Percentiles rank a stretch among this genome's conserved stretches.
phyloP scores from a whole-genome alignment of 495 filamentous ascomycete genomes.

The Daldinia decipiens region DNA sequence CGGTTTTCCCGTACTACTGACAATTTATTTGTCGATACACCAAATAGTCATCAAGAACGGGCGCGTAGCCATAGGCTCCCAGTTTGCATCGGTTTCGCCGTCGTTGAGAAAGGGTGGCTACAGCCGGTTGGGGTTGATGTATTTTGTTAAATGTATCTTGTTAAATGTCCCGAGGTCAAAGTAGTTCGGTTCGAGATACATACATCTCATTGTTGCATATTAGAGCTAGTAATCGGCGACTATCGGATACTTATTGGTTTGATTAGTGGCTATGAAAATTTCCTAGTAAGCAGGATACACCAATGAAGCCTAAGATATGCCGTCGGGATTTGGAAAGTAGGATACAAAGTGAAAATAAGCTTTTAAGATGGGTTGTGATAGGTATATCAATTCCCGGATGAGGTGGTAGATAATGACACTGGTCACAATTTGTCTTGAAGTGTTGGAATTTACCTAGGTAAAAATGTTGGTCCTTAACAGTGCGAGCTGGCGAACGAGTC shows the following conservation, averaged over 20 bases:
- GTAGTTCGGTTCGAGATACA: conserved; percentile 25
- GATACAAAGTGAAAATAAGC: conserved; percentile 36
- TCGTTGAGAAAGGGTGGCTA: conserved; percentile 17
- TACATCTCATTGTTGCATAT: conserved; percentile 32
- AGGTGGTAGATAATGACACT: conserved; percentile 24
- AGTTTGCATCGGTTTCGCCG: conserved; percentile 4
- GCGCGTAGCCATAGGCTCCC: conserved; percentile 1
- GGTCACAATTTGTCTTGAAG: conserved; percentile 15
- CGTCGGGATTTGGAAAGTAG: conserved; percentile 31
- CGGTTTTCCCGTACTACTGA: conserved; percentile 27
- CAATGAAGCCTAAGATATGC: conserved; percentile 15
- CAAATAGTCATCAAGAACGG: neutral
- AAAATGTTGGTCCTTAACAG: conserved; percentile 34
- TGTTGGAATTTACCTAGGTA: conserved; percentile 9
- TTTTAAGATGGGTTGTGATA: conserved; percentile 26
- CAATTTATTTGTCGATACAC: conserved; percentile 9
- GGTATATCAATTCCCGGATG: conserved; percentile 32
- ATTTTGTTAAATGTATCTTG: conserved; percentile 12
- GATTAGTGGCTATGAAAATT: conserved; percentile 13
- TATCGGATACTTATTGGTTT: conserved; percentile 18
- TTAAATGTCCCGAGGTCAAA: conserved; percentile 1
- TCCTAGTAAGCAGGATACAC: conserved; percentile 35
- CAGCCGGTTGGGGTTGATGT: conserved; percentile 12
- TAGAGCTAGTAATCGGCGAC: conserved; percentile 44
- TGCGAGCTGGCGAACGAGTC: conserved; percentile 12